Evolutionary conservation across 768 basidiomycete species (phyloP).

Genomic region (Collybia nuda): DNA sequence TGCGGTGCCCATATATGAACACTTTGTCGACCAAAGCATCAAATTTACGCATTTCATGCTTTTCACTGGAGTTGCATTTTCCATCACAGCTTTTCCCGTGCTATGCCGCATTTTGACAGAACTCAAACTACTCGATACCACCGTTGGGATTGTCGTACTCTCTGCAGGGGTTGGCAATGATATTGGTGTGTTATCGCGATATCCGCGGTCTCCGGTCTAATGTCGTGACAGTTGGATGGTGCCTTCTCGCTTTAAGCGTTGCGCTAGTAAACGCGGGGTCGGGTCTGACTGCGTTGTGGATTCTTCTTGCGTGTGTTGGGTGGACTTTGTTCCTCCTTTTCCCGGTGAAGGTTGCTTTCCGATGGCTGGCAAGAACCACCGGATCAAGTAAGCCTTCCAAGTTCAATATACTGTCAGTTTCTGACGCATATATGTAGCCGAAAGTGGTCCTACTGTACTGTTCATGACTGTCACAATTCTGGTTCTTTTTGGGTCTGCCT

Average conservation of each 20-base stretch:
- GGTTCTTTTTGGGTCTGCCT: conserved; percentile 81
- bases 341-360: conserved; percentile 58
- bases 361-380: conserved; percentile 73
- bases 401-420: neutral
- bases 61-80: conserved; percentile 90
- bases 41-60: conserved; percentile 91
- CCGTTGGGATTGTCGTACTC: conserved; percentile 89
- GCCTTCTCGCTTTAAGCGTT: conserved; percentile 83
- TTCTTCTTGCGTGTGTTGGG: conserved; percentile 75
- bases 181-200: conserved; percentile 42
- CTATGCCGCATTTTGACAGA: conserved; percentile 88
- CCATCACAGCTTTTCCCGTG: conserved; percentile 86
- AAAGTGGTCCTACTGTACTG: conserved; percentile 81
- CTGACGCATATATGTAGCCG: conserved; percentile 30
- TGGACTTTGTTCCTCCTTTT: conserved; percentile 80
- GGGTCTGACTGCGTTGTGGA: conserved; percentile 83
- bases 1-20: conserved; percentile 63
- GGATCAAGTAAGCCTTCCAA: conserved; percentile 55
- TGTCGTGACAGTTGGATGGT: conserved; percentile 65
- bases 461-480: conserved; percentile 89
- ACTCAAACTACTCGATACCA: conserved; percentile 87
- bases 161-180: conserved; percentile 92
- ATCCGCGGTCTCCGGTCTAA: neutral
- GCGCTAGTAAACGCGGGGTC: conserved; percentile 88
- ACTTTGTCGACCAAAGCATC: conserved; percentile 67